Evolutionary conservation across 164 flowering plant species (phyloP).

Genomic region (Magnolia changhungtana): DNA sequence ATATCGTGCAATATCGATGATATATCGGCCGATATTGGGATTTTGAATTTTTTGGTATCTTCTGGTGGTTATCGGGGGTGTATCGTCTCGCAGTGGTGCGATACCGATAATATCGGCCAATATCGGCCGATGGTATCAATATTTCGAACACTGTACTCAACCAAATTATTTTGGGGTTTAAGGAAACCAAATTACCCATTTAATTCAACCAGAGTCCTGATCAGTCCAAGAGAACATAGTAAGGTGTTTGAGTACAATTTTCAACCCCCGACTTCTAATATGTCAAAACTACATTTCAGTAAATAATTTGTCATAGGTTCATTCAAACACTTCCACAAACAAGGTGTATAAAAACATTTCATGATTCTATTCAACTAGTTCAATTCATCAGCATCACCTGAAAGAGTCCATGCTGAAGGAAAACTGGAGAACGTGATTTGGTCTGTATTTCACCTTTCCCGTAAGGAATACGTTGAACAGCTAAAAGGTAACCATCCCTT

Average conservation of each 20-base stretch:
- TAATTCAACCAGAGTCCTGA: background rate
- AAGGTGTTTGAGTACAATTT: background rate
- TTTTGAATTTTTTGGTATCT: too few species aligned
- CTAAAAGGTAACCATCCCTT: conserved; percentile 68
- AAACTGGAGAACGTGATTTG: conserved; percentile 57
- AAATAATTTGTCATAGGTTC: background rate
- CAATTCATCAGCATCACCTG: conserved; percentile 42
- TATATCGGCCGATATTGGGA: too few species aligned
- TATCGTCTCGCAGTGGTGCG: too few species aligned
- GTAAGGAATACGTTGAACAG: conserved; percentile 70
- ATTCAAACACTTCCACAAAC: background rate
- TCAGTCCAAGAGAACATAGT: background rate
- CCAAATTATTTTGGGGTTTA: background rate
- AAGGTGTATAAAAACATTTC: background rate
- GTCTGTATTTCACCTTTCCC: conserved; percentile 18
- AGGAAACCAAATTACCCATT: background rate
- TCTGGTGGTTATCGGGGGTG: too few species aligned
- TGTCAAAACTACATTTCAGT: too few species aligned
- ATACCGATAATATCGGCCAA: too few species aligned
- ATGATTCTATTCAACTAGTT: background rate
- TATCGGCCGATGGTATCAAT: too few species aligned
- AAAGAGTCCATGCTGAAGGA: conserved; percentile 83
- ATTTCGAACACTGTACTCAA: too few species aligned
- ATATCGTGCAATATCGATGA: too few species aligned
- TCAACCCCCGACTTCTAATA: background rate